These are phyloP conservation scores for Petunia secreta DNA, from an alignment of 257 asterid genomes.

Conservation along the genomic window DNA sequence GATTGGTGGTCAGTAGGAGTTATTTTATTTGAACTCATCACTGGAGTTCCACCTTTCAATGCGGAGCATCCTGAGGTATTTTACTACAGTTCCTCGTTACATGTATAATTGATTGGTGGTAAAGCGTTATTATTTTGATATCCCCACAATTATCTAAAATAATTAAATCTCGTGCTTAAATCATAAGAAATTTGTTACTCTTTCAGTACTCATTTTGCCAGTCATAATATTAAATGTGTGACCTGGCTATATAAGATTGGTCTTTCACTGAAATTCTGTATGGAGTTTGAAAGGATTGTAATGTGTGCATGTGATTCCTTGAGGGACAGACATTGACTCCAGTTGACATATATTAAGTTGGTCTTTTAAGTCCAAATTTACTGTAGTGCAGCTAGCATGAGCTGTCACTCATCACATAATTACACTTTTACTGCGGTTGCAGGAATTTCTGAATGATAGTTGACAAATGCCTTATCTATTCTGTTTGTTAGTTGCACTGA, in stretches of 20 bases:
- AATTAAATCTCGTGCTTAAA: background rate
- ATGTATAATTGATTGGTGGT: conserved; percentile 1
- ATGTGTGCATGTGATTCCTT: background rate
- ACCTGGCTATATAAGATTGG: background rate
- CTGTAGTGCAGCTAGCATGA: background rate
- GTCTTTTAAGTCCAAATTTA: conserved; percentile 7
- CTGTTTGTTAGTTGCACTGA: background rate
- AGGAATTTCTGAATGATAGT: conserved; percentile 13
- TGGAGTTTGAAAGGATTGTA: background rate
- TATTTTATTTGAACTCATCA: conserved; percentile 75
- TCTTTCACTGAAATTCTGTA: conserved; percentile 2
- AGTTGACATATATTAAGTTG: conserved; percentile 5
- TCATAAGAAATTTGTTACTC: background rate
- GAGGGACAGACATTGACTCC: conserved; percentile 22
- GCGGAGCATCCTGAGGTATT: conserved; percentile 89
- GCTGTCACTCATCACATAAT: background rate
- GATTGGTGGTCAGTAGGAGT: conserved; percentile 99
- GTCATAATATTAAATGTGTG: conserved; percentile 17
- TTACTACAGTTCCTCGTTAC: conserved; percentile 12
- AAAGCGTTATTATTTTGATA: conserved; percentile 11
- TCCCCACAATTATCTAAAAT: background rate
- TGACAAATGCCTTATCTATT: background rate
- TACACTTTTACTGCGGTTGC: background rate
- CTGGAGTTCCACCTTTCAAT: conserved; percentile 82
- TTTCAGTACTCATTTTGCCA: background rate